These are phyloP conservation scores for Betula pendula DNA, from an alignment of 306 rosid genomes.

Conservation along the genomic window DNA sequence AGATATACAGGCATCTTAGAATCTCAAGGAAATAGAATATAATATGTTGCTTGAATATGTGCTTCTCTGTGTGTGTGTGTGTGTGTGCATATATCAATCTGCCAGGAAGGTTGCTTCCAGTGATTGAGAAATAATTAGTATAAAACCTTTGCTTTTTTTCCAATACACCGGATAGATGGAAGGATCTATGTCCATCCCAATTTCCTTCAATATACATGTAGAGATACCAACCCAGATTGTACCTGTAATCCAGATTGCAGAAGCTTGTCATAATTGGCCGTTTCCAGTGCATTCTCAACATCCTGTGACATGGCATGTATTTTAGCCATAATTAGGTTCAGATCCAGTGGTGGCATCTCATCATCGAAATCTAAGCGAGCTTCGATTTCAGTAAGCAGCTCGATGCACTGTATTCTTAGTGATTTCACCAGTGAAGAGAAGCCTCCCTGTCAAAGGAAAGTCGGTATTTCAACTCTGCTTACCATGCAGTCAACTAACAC, in stretches of 20 bases:
- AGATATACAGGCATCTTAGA: background rate
- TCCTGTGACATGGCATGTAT: slow-evolving; percentile 66
- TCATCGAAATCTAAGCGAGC: slow-evolving; percentile 95
- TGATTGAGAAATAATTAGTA: background rate
- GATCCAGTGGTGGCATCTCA: slow-evolving; percentile 89
- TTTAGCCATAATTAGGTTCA: slow-evolving; percentile 50
- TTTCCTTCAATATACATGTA: background rate
- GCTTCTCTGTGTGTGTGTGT: background rate
- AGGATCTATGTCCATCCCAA: background rate
- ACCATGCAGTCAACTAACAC: slow-evolving; percentile 5
- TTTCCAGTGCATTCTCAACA: slow-evolving; percentile 78
- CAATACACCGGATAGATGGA: background rate
- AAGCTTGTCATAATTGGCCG: slow-evolving; percentile 92
- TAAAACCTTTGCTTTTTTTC: background rate
- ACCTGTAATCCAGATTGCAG: slow-evolving; percentile 97
- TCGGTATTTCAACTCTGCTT: slow-evolving; percentile 14
- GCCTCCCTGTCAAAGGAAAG: slow-evolving; percentile 68
- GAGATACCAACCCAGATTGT: slow-evolving; percentile 1
- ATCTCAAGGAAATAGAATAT: background rate
- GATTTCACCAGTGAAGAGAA: slow-evolving; percentile 80
- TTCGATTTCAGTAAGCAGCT: slow-evolving; percentile 91
- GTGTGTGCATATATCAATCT: background rate
- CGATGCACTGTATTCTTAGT: slow-evolving; percentile 73
- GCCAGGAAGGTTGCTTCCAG: background rate
- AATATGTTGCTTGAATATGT: background rate